These are phyloP conservation scores for Salix udensis DNA, from an alignment of 345 rosid genomes.

Conservation along the genomic window DNA sequence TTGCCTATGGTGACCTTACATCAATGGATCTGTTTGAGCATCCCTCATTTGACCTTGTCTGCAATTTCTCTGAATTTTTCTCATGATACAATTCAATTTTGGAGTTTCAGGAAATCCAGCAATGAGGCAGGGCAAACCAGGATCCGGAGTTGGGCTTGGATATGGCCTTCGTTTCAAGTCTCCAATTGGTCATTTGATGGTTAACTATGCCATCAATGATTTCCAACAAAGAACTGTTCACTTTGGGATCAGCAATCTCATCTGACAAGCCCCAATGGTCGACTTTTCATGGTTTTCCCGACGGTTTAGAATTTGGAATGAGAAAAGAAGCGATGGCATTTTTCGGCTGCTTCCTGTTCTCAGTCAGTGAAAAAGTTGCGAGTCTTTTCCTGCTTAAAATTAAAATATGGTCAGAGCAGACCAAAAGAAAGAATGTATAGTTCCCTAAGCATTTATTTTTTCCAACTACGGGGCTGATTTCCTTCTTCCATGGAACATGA, in stretches of 20 bases:
- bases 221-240: slow-evolving; percentile 71
- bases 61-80: not conserved
- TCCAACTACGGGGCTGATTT: not conserved
- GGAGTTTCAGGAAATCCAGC: slow-evolving; percentile 82
- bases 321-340: not conserved
- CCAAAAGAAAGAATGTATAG: not conserved
- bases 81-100: not conserved
- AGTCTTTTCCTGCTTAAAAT: not conserved
- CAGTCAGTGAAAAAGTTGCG: not conserved
- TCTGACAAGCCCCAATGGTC: slow-evolving; percentile 34
- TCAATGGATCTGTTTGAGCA: not conserved
- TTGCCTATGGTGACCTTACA: too few relatives aligned
- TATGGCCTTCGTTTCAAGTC: slow-evolving; percentile 67
- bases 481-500: not conserved
- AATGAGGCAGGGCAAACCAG: slow-evolving; percentile 76
- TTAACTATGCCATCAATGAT: slow-evolving; percentile 67
- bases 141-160: slow-evolving; percentile 73
- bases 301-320: not conserved
- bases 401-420: not conserved
- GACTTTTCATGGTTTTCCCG: not conserved
- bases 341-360: not conserved
- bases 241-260: slow-evolving; percentile 80
- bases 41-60: not conserved
- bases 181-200: slow-evolving; percentile 62
- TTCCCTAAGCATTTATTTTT: not conserved